Evolutionary conservation across 2,329 filamentous ascomycete genomes (phyloP), one percentile per base, ranked within the genome.

Genomic region (Penicillium glabrum): DNA sequence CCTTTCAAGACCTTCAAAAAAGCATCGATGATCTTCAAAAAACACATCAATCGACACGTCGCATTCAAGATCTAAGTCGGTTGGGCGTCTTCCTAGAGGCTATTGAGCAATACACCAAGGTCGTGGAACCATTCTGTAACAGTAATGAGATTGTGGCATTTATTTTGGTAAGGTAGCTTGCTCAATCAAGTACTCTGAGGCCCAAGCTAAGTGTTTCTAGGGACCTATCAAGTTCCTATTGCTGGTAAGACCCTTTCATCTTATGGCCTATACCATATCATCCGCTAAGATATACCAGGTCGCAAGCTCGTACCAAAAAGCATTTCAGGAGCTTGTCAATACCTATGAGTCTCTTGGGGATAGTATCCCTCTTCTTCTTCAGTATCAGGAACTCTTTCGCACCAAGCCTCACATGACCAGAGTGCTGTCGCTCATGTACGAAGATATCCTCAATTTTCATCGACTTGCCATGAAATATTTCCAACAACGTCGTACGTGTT

Each of bases 141-240:
- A 53, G 51, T 29, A 53, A 37, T 53, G 51, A 53, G 14, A 26
- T 53, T 9, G 51, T 53, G 4, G 29, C 51, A 10, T 53, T 46
- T 39, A 33, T 47, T 39, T 41, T 41, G 51, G 51, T 39, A 2
- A 39, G 14, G 5, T 7, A 39, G n/a, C n/a, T 7, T 37, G 33
- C n/a, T 19, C 16, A 16, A 16, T 33, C 7, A 10, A 19, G n/a
- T 19, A 9, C n/a, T 16, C 13, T 6, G 14, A 33, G 31, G 31
- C n/a, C 5, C n/a, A 39, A 3, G n/a, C n/a, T 39, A 7, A 39
- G 19, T 10, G 2, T 39, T 39, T 8, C 8, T 19, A 39, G 35
- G 35, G 35, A 5, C 35, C 35, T 19, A 3, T 39, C 0, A 39
- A 39, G 8, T n/a, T 39, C 11, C n/a, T 39, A 19, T 39, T 39